These are phyloP conservation scores for Amanita muscaria DNA, from an alignment of 768 basidiomycete genomes.

Conservation along the genomic window DNA sequence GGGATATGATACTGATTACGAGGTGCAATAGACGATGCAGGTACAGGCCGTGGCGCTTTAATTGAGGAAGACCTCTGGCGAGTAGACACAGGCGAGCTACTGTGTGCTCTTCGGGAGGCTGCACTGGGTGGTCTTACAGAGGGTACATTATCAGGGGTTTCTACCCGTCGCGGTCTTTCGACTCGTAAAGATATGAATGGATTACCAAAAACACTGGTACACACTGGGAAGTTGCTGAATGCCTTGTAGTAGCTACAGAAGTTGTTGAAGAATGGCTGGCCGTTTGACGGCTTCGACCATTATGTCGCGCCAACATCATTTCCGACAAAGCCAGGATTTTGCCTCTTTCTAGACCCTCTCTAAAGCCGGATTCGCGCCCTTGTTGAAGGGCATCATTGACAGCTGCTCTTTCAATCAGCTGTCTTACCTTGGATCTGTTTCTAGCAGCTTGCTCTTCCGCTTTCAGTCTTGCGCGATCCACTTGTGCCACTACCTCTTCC, in stretches of 20 bases:
- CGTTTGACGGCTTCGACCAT: not conserved
- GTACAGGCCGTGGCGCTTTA: slow-evolving; percentile 6
- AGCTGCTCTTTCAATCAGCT: slow-evolving; percentile 36
- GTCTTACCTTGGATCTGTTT: slow-evolving; percentile 36
- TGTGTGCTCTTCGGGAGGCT: not conserved
- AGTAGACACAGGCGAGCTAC: not conserved
- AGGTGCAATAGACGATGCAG: slow-evolving; percentile 13
- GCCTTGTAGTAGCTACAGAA: not conserved
- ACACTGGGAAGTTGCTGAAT: slow-evolving; percentile 3
- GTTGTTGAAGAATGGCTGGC: not conserved
- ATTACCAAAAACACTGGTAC: not conserved
- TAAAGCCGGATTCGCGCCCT: slow-evolving; percentile 42
- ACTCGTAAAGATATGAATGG: not conserved
- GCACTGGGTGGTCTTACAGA: not conserved
- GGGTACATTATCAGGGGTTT: not conserved
- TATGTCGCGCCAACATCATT: not conserved
- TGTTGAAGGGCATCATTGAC: slow-evolving; percentile 45
- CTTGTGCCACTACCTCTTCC: slow-evolving; percentile 39
- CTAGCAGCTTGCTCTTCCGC: slow-evolving; percentile 39
- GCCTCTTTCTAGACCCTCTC: slow-evolving; percentile 34
- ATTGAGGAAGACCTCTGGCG: slow-evolving; percentile 7
- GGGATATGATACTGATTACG: slow-evolving; percentile 25
- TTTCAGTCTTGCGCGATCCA: slow-evolving; percentile 38
- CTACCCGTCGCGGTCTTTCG: slow-evolving; percentile 1
- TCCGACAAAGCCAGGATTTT: slow-evolving; percentile 11